phyloP scores from a whole-genome alignment of 805 yeast species.

The Saccharomycopsis sp. region DNA sequence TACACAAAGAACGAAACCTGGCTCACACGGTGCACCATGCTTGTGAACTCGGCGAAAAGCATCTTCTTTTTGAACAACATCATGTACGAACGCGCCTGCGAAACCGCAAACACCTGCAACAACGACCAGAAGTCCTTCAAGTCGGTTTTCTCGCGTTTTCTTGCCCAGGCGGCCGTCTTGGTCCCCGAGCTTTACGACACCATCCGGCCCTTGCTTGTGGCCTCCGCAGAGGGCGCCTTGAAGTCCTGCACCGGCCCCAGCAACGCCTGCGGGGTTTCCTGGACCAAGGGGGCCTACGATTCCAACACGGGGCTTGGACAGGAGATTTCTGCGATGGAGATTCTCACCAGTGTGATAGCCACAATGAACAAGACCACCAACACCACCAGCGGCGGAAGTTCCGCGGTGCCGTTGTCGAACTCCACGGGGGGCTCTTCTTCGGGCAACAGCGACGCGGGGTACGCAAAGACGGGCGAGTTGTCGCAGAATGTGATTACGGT shows the following conservation, averaged over 20 bases:
- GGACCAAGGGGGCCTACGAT: conserved; percentile 69
- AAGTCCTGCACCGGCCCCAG: conserved; percentile 57
- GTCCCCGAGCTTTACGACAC: conserved; percentile 43
- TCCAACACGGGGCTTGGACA: conserved; percentile 78
- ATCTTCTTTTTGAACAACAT: conserved; percentile 45
- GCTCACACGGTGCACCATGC: conserved; percentile 44
- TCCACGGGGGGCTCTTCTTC: conserved; percentile 46
- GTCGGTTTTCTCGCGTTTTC: conserved; percentile 68
- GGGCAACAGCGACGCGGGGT: conserved; percentile 42
- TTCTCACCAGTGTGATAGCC: conserved; percentile 31
- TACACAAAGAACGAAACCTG: conserved; percentile 59
- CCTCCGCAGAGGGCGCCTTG: conserved; percentile 70
- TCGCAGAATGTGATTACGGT: conserved; percentile 39
- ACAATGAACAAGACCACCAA: conserved; percentile 9
- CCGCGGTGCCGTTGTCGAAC: conserved; percentile 23
- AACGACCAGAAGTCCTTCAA: conserved; percentile 86
- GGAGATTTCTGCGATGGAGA: conserved; percentile 79
- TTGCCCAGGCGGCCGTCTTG: conserved; percentile 66
- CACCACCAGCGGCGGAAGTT: not conserved
- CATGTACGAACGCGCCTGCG: conserved; percentile 81
- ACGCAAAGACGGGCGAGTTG: conserved; percentile 28
- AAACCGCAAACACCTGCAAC: conserved; percentile 54
- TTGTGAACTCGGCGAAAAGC: conserved; percentile 39
- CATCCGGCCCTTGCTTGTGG: conserved; percentile 30
- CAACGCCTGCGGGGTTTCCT: conserved; percentile 65